These are phyloP conservation scores for Aspergillus funiculosus DNA, from an alignment of 495 filamentous ascomycete species.

Conservation along the genomic window DNA sequence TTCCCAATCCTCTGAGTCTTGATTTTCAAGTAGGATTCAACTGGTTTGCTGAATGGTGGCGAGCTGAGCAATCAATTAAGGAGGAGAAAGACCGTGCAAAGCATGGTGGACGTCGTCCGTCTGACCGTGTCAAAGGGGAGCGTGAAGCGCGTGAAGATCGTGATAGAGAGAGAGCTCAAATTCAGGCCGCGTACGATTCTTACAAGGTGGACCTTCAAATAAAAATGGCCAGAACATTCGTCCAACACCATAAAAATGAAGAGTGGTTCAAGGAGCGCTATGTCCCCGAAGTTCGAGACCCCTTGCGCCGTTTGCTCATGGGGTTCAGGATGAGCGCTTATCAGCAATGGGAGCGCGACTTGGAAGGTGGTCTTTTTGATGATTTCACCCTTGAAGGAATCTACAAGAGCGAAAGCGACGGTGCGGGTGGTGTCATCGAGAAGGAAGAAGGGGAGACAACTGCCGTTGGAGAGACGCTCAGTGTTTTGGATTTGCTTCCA, in stretches of 20 bases:
- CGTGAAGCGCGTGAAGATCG: constrained; percentile 79
- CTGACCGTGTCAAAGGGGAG: constrained; percentile 65
- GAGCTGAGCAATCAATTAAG: constrained; percentile 74
- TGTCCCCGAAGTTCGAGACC: constrained; percentile 68
- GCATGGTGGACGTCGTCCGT: constrained; percentile 65
- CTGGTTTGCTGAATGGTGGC: constrained; percentile 97
- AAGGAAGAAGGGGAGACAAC: constrained; percentile 93
- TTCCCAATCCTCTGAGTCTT: constrained; percentile 75
- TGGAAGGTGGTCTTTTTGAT: constrained; percentile 79
- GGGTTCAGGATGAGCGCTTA: constrained; percentile 70
- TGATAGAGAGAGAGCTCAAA: constrained; percentile 80
- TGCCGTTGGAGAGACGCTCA: constrained; percentile 83
- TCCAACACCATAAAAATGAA: constrained; percentile 82
- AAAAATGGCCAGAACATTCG: constrained; percentile 83
- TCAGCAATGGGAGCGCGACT: constrained; percentile 75
- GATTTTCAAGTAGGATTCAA: constrained; percentile 95
- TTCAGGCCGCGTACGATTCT: constrained; percentile 84
- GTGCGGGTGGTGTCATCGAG: constrained; percentile 77
- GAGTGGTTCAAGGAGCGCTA: constrained; percentile 99
- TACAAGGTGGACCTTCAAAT: constrained; percentile 94
- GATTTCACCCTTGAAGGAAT: constrained; percentile 94
- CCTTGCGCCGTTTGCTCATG: constrained; percentile 61
- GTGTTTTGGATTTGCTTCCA: constrained; percentile 82
- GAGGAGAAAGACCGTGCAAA: constrained; percentile 77
- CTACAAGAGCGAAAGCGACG: constrained; percentile 88